These are phyloP conservation scores for Neopestalotiopsis sp. DNA, from an alignment of 2,329 filamentous ascomycete species.

Conservation along the genomic window DNA sequence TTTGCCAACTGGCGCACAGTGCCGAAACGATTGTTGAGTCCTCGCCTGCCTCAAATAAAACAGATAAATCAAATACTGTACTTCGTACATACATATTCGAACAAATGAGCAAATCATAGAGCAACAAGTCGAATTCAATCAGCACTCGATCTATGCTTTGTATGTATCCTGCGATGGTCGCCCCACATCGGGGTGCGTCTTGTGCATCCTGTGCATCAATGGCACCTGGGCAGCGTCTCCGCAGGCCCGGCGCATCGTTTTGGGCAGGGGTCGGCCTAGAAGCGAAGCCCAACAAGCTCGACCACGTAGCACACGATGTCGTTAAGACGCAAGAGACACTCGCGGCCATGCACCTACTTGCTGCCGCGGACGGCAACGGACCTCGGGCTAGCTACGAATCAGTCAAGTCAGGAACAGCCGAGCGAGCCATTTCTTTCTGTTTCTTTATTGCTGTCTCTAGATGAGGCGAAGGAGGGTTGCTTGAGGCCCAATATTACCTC, in stretches of 20 bases:
- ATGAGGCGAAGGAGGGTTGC: constrained; percentile 12
- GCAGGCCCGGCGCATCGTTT: no score
- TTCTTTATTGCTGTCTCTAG: neutral
- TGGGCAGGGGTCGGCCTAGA: constrained; percentile 9
- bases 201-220: neutral
- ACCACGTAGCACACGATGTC: constrained; percentile 22
- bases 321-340: neutral
- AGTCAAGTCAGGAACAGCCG: constrained; percentile 35
- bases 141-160: neutral
- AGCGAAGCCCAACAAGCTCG: constrained; percentile 21
- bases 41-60: neutral
- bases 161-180: neutral
- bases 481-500: constrained; percentile 21
- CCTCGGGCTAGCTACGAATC: constrained; percentile 25
- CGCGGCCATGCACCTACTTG: constrained; percentile 8
- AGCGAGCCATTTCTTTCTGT: neutral
- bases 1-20: no score
- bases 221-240: neutral
- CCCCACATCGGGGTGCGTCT: neutral
- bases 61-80: neutral
- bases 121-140: neutral
- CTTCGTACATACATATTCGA: neutral
- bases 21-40: no score
- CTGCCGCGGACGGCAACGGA: constrained; percentile 32
- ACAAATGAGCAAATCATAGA: neutral